Conservation (phyloP, 192 early-diverging fungal species). For the Linnemannia zychae region DNA sequence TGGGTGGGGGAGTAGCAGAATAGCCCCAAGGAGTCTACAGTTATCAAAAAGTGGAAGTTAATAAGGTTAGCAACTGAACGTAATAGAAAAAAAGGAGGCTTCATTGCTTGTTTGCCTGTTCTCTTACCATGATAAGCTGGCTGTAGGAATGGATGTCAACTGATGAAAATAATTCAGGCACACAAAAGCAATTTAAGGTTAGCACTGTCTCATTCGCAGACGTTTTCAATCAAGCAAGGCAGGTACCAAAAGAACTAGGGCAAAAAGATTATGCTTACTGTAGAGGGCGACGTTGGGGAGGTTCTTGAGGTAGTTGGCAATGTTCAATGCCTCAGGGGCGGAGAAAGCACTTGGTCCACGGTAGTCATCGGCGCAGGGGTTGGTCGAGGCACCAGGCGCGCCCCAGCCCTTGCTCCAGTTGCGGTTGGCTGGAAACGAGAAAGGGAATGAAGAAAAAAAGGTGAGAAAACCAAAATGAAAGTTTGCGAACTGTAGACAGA, state of each 20-base stretch:
- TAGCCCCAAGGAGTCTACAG: slow-evolving; percentile 37
- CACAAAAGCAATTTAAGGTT: neutral
- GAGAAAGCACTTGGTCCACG: slow-evolving; percentile 48
- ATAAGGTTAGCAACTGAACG: neutral
- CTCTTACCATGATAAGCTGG: slow-evolving; percentile 55
- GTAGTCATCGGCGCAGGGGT: slow-evolving; percentile 66
- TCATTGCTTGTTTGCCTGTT: neutral
- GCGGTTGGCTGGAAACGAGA: slow-evolving; percentile 53
- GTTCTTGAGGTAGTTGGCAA: slow-evolving; percentile 60
- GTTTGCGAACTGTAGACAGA: neutral
- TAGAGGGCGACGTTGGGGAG: slow-evolving; percentile 54
- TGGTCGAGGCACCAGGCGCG: slow-evolving; percentile 57
- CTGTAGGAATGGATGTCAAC: slow-evolving; percentile 67
- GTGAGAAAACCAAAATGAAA: neutral
- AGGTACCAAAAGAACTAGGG: neutral
- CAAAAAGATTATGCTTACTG: slow-evolving; percentile 11
- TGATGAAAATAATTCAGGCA: neutral
- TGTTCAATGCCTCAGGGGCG: slow-evolving; percentile 58
- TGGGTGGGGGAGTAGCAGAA: slow-evolving; percentile 22
- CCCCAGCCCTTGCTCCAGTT: slow-evolving; percentile 65
- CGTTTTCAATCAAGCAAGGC: neutral
- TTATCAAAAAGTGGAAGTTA: too few relatives aligned
- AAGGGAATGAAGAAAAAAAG: neutral
- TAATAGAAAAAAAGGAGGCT: neutral
- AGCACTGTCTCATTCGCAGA: neutral